Base-by-base conservation (phyloP, 2,329 filamentous ascomycete species). In the Epicoccum nigrum region DNA sequence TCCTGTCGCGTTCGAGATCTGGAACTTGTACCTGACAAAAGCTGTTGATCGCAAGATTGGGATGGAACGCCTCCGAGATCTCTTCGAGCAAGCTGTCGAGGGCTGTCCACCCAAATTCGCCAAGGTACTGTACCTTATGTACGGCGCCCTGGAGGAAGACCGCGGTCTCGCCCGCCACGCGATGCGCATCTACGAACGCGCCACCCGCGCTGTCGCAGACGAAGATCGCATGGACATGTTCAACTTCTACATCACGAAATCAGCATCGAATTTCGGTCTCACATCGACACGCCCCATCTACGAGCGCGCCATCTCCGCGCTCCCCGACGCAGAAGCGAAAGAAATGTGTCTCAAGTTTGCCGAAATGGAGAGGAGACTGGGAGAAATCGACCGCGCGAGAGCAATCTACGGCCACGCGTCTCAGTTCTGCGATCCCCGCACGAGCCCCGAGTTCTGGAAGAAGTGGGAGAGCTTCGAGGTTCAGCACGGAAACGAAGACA, bases 311-410 rank as follows among this genome's bases (percentile, higher is more conserved):
- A 96, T 99, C 61, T 87, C 90, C 9, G 89, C 92, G n/a, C 80
- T 99, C 28, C 93, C 95, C 0, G 94, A 99, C 74, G 84, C 82
- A 56, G 94, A 97, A 74, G 94, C 93, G 6, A 91, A 92, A 69
- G 90, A 94, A 63, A 99, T 99, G 94, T 99, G 94, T 76, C 85
- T 99, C 70, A 97, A 97, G 70, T 99, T 99, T 69, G 94, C 94
- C 2, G 92, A 97, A 67, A 96, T 96, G 92, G 92, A 97, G 77
- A 86, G 92, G 64, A 81, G 92, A 23, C 78, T 97, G 4, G 92
- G 92, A 56, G 92, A 97, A 71, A 95, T 99, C 71, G 94, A 99
- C 73, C 87, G 95, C 51, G 93, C 94, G 32, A 83, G 94, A 63
- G 92, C 93, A 7, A 97, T 99, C 62, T 99, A 96, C 69, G 93